Conservation (phyloP, 257 asterid species). For the Sherardia arvensis region DNA sequence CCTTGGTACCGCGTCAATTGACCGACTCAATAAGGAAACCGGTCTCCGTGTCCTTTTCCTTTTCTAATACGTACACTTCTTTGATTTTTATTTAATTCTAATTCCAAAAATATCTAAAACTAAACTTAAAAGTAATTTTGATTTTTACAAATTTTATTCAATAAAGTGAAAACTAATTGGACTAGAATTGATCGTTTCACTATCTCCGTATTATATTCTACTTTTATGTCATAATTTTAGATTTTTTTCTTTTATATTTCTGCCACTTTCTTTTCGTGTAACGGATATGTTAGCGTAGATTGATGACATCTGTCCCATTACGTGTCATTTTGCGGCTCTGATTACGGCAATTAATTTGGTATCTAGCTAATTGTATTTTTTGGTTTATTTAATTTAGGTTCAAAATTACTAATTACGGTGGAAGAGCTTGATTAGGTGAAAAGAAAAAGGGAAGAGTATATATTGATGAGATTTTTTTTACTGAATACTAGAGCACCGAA, state of each 20-base stretch:
- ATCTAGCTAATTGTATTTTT: no score
- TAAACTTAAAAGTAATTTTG: background rate
- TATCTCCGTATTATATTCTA: background rate
- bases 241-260: background rate
- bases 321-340: background rate
- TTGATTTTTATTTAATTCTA: background rate
- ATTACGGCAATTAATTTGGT: background rate
- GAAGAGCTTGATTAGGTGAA: no score
- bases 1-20: constrained; percentile 32
- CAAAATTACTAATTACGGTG: no score
- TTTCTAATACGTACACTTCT: background rate
- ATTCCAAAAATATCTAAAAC: background rate
- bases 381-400: no score
- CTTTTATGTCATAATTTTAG: background rate
- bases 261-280: background rate
- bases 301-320: background rate
- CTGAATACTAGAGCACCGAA: no score
- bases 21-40: constrained; percentile 27
- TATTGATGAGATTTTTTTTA: no score
- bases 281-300: background rate
- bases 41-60: constrained; percentile 3
- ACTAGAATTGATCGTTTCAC: background rate
- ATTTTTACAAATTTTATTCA: background rate
- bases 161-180: background rate
- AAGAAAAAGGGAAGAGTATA: no score